These are phyloP conservation scores for Hyaloperonospora arabidopsidis DNA, from an alignment of 352 stramenopile species.

Conservation along the genomic window DNA sequence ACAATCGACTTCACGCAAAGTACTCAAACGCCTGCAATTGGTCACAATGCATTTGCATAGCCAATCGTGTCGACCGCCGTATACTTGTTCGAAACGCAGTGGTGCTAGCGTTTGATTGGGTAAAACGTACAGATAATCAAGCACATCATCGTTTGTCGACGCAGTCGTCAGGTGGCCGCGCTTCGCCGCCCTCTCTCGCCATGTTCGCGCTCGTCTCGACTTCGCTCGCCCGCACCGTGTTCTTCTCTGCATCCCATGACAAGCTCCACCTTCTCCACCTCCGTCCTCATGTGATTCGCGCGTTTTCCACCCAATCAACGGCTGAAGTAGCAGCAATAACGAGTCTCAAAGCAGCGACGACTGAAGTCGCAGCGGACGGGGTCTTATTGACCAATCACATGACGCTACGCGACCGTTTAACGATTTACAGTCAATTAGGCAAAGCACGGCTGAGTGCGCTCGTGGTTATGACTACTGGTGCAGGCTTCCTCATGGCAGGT, in stretches of 20 bases:
- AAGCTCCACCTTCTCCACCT: too few species aligned
- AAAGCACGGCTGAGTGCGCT: constrained; percentile 92
- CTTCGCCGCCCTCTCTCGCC: constrained; percentile 12
- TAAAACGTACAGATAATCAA: too few species aligned
- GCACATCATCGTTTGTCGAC: not conserved
- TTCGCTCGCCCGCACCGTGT: constrained; percentile 9
- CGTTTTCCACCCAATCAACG: constrained; percentile 54
- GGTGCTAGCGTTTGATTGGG: too few species aligned
- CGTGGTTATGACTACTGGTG: constrained; percentile 93
- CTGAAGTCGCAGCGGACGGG: constrained; percentile 18
- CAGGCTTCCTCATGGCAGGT: constrained; percentile 94
- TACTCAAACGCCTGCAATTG: too few species aligned
- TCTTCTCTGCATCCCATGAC: constrained; percentile 8
- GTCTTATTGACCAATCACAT: constrained; percentile 23
- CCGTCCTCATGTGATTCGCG: constrained; percentile 32
- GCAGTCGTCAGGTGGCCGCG: constrained; percentile 26
- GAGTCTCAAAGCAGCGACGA: constrained; percentile 26
- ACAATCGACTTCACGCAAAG: too few species aligned
- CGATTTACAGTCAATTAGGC: constrained; percentile 87
- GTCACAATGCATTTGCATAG: too few species aligned
- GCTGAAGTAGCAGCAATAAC: constrained; percentile 33
- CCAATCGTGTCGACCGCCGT: too few species aligned
- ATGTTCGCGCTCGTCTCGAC: constrained; percentile 25
- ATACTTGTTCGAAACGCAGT: too few species aligned
- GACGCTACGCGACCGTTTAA: constrained; percentile 52